Base-by-base conservation (phyloP, 495 filamentous ascomycete genomes). In the Hypoxylon cercidicola region DNA sequence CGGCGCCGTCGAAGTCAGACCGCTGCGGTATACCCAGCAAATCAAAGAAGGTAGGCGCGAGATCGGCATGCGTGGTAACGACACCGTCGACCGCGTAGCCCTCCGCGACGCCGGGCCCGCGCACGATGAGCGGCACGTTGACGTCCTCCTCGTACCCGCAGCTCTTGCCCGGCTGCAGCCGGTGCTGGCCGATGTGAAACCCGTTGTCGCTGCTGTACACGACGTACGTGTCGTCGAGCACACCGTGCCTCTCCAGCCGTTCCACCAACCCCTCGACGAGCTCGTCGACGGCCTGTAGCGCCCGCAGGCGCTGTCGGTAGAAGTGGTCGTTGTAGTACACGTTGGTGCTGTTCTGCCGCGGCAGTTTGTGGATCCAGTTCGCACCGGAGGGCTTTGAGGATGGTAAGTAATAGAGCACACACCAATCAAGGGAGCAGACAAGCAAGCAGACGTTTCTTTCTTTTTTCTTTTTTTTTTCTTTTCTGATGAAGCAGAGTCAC, bases 181-280 rank as follows among this genome's bases (percentile, higher is more conserved):
- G 81, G 64, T 91, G 88, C 61, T 90, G 87, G 3, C 87, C 85
- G 62, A 90, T 87, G 66, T 90, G 87, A 69, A 85, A 91, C 0
- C 88, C 88, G 63, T 91, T 90, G 64, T 90, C 88, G 5, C 84
- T 85, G 4, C 85, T 87, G 68, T 87, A 90, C 54, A 90, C 80
- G 30, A 91, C 82, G 61, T 88, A 90, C 3, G 87, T 90, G 61
- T 89, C 81, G 19, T 89, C 85, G 13, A 89, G 64, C 23, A 86
- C 66, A 13, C 72, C 79, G 34, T 81, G 75, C 1, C 78, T 72
- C 19, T 81, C 76, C 0, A 91, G 78, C 1, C 81, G 80, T 0
- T 69, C 62, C 1, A 90, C 59, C 0, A 90, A 60, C 0, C 74
- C 75, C 18, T 87, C 82, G 0, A 91, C 82, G 1, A 90, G 71